phyloP scores from a whole-genome alignment of 2,329 filamentous ascomycete species.

The Trematosphaeria pertusa region DNA sequence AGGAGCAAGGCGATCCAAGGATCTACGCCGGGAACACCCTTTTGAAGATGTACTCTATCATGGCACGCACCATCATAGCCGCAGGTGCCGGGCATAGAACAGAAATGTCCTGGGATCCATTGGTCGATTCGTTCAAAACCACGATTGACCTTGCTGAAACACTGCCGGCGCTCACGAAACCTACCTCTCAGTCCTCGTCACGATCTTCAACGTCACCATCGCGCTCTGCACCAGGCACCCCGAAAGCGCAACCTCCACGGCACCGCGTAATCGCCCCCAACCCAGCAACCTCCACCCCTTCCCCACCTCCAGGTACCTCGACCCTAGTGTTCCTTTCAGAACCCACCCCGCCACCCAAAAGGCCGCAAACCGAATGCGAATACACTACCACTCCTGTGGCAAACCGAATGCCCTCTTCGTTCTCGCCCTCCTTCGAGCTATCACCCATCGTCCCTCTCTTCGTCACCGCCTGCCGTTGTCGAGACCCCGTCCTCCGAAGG shows the following conservation, averaged over 20 bases:
- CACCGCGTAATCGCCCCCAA: constrained; percentile 27
- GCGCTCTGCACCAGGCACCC: constrained; percentile 5
- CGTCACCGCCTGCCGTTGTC: constrained; percentile 32
- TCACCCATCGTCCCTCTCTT: constrained; percentile 37
- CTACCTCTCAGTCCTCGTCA: constrained; percentile 15
- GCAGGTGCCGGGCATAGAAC: constrained; percentile 21
- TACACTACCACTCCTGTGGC: constrained; percentile 3
- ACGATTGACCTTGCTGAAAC: constrained; percentile 37
- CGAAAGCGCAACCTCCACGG: constrained; percentile 11
- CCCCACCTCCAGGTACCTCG: constrained; percentile 16
- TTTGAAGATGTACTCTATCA: constrained; percentile 30
- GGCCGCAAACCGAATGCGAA: constrained; percentile 2
- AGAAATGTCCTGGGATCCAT: constrained; percentile 33
- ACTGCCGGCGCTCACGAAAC: constrained; percentile 22
- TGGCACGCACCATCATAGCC: constrained; percentile 27
- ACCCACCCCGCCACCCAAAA: constrained; percentile 1
- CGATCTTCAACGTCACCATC: constrained; percentile 18
- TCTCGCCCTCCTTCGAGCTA: constrained; percentile 38
- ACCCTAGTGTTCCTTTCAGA: constrained; percentile 19
- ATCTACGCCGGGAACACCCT: constrained; percentile 33
- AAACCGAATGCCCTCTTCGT: constrained; percentile 22
- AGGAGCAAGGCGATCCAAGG: constrained; percentile 29
- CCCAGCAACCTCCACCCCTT: constrained; percentile 16
- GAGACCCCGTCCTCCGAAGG: constrained; percentile 34
- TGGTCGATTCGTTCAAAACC: constrained; percentile 28